Percentiles rank a stretch among this genome's conserved stretches.
These are phyloP conservation scores for Penicillium lividum DNA, from an alignment of 495 filamentous ascomycete genomes.

Conservation along the genomic window DNA sequence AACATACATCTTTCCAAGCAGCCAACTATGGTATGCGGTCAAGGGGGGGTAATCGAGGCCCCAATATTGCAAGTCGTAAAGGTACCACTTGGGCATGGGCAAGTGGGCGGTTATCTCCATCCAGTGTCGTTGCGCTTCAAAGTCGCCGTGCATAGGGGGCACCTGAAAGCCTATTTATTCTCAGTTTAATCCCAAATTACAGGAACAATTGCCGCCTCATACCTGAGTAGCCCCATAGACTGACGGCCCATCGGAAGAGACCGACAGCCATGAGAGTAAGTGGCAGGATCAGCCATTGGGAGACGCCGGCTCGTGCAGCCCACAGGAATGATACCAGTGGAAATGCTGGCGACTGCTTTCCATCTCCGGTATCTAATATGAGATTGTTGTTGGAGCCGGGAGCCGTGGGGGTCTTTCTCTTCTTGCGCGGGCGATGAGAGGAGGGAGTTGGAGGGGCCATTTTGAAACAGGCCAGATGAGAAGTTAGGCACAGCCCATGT, in stretches of 20 bases:
- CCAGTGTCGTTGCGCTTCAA: conserved; percentile 97
- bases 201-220: conserved; percentile 15
- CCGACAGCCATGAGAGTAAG: conserved; percentile 86
- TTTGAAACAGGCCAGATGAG: conserved; percentile 9
- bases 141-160: conserved; percentile 94
- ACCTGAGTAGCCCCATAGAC: conserved; percentile 95
- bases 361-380: conserved; percentile 42
- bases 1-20: conserved; percentile 76
- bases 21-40: conserved; percentile 97
- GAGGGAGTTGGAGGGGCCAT: conserved; percentile 41
- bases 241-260: conserved; percentile 89
- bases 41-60: conserved; percentile 96
- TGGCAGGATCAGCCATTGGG: conserved; percentile 91
- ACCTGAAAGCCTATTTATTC: conserved; percentile 63
- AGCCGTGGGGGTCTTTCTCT: conserved; percentile 51
- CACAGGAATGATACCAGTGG: conserved; percentile 90
- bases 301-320: conserved; percentile 78
- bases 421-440: conserved; percentile 61
- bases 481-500: conserved; percentile 31
- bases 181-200: conserved; percentile 18
- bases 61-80: conserved; percentile 96
- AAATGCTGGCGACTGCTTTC: conserved; percentile 60
- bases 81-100: conserved; percentile 94
- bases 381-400: conserved; percentile 55
- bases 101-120: conserved; percentile 93